These are phyloP conservation scores for Decorospora gaudefroyi DNA, from an alignment of 2,329 filamentous ascomycete species.

Conservation along the genomic window DNA sequence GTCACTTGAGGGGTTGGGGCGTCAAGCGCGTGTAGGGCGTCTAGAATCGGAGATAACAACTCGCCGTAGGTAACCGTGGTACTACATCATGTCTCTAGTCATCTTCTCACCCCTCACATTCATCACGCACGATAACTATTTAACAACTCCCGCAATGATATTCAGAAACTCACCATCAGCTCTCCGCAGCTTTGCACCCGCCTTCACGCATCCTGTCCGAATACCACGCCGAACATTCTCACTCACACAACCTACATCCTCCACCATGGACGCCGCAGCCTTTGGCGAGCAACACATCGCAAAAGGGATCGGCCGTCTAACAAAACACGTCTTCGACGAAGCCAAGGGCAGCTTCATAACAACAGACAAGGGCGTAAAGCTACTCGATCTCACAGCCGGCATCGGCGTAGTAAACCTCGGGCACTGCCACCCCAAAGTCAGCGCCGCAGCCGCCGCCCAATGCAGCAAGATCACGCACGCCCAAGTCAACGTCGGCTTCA, in stretches of 20 bases:
- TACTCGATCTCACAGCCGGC: slow-evolving; percentile 37
- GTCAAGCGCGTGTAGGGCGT: slow-evolving; percentile 20
- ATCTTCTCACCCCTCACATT: not conserved
- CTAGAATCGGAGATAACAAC: slow-evolving; percentile 11
- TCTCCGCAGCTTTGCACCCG: slow-evolving; percentile 21
- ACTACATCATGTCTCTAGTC: slow-evolving; percentile 10
- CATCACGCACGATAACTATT: not conserved
- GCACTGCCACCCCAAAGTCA: slow-evolving; percentile 41
- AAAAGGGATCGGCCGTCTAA: slow-evolving; percentile 39
- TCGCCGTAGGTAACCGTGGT: too few species aligned
- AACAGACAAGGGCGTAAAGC: slow-evolving; percentile 39
- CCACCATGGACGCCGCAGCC: slow-evolving; percentile 28
- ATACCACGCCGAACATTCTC: slow-evolving; percentile 24
- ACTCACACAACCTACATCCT: slow-evolving; percentile 16
- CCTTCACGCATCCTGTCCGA: slow-evolving; percentile 11
- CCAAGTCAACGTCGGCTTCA: slow-evolving; percentile 41
- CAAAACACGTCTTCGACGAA: slow-evolving; percentile 40
- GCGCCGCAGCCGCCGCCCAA: slow-evolving; percentile 36
- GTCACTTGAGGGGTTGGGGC: slow-evolving; percentile 11
- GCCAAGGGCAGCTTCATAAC: slow-evolving; percentile 37
- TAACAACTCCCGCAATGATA: slow-evolving; percentile 18
- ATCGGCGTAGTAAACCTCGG: slow-evolving; percentile 40
- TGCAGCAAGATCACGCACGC: slow-evolving; percentile 39
- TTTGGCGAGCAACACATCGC: slow-evolving; percentile 40
- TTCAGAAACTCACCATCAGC: slow-evolving; percentile 14